Conservation (phyloP, 352 stramenopile species). For the Saprolegnia parasitica region DNA sequence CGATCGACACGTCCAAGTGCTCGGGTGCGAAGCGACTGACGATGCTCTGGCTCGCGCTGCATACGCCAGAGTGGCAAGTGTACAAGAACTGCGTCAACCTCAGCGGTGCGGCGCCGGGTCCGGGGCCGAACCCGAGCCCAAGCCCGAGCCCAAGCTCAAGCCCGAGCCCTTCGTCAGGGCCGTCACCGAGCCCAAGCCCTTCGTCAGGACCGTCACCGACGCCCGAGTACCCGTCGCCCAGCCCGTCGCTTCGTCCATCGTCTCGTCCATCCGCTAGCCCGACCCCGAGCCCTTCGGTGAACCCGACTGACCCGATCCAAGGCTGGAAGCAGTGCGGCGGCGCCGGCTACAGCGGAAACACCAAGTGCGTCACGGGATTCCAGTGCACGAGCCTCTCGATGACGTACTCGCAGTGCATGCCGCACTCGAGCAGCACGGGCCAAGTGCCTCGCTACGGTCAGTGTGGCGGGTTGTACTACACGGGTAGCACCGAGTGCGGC, state of each 20-base stretch:
- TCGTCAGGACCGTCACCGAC: background rate
- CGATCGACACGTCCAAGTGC: conserved; percentile 43
- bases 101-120: no score
- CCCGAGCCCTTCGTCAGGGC: no score
- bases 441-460: no score
- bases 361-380: background rate
- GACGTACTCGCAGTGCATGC: background rate
- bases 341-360: background rate
- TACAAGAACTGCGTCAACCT: conserved; percentile 30
- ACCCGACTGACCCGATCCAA: no score
- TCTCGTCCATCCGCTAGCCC: background rate
- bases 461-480: conserved; percentile 13
- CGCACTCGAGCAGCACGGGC: no score
- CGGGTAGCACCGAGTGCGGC: conserved; percentile 1
- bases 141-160: no score
- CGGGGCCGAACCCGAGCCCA: background rate
- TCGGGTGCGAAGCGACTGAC: conserved; percentile 37
- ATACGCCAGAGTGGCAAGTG: conserved; percentile 44
- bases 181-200: no score
- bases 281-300: no score
- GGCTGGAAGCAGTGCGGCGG: conserved; percentile 16
- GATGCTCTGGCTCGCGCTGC: conserved; percentile 40
- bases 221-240: background rate
- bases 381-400: background rate
- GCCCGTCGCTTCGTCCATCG: background rate